Percentiles rank a stretch among this genome's conserved stretches.
These are phyloP conservation scores for Myxozyma monticola DNA, from an alignment of 805 yeast genomes.

Conservation along the genomic window DNA sequence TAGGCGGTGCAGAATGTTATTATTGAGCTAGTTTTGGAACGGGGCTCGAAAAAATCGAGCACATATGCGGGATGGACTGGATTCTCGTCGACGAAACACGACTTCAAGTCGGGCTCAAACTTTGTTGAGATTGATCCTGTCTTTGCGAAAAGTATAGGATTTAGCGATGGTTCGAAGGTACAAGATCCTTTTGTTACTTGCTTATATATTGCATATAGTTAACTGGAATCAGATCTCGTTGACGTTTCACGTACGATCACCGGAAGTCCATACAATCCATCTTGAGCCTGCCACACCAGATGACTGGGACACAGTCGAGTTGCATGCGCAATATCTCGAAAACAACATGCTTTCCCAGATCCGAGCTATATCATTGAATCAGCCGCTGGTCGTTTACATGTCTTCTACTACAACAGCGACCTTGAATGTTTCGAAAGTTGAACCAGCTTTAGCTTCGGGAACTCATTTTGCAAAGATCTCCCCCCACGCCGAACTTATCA, in stretches of 20 bases:
- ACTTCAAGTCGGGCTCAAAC: constrained; percentile 24
- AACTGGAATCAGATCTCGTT: constrained; percentile 42
- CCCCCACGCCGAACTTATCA: constrained; percentile 66
- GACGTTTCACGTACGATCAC: constrained; percentile 50
- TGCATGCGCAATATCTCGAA: constrained; percentile 76
- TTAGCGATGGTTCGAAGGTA: constrained; percentile 46
- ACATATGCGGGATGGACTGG: constrained; percentile 70
- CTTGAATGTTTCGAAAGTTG: constrained; percentile 52
- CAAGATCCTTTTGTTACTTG: neutral
- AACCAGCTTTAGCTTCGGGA: constrained; percentile 40
- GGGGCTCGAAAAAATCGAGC: constrained; percentile 31
- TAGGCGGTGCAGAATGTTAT: constrained; percentile 57
- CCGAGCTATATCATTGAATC: constrained; percentile 58
- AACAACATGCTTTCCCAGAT: constrained; percentile 74
- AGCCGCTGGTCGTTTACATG: constrained; percentile 63
- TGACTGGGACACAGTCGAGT: constrained; percentile 90
- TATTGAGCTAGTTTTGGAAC: constrained; percentile 7
- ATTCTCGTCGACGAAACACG: constrained; percentile 40
- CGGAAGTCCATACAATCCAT: constrained; percentile 60
- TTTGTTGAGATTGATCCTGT: constrained; percentile 64
- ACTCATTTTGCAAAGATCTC: constrained; percentile 52
- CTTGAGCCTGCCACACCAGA: constrained; percentile 74
- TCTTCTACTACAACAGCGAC: constrained; percentile 60
- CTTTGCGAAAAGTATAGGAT: constrained; percentile 54
- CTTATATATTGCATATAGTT: neutral